Evolutionary conservation across 2,329 filamentous ascomycete species (phyloP).

Genomic region (Leptographium wingfieldii): DNA sequence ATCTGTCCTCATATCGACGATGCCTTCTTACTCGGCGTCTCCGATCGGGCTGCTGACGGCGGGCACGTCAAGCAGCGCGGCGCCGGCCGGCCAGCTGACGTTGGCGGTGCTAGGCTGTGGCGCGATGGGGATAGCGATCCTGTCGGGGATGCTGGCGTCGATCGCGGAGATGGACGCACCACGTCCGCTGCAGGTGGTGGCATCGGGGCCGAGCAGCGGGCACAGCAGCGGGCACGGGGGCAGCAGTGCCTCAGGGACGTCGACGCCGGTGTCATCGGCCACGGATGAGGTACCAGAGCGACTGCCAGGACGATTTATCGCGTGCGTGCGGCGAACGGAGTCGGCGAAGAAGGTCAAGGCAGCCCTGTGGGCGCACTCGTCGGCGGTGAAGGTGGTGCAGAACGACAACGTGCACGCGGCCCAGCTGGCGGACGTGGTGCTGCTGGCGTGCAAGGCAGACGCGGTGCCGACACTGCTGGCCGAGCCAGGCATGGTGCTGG

Average conservation of each 20-base stretch:
- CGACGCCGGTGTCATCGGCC: conserved; percentile 32
- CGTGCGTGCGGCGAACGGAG: conserved; percentile 61
- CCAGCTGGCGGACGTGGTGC: conserved; percentile 55
- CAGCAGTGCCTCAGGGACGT: conserved; percentile 29
- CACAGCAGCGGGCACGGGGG: conserved; percentile 17
- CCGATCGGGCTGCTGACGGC: background rate
- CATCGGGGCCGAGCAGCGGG: conserved; percentile 27
- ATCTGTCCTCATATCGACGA: background rate
- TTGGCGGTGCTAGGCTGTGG: conserved; percentile 74
- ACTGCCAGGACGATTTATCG: conserved; percentile 65
- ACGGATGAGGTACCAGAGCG: conserved; percentile 36
- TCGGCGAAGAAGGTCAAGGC: conserved; percentile 56
- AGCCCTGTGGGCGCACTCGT: conserved; percentile 50
- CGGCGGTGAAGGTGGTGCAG: conserved; percentile 51
- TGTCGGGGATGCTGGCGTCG: conserved; percentile 65
- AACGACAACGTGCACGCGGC: conserved; percentile 60
- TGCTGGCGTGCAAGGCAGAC: conserved; percentile 72
- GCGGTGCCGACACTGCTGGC: conserved; percentile 57
- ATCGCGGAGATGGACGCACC: conserved; percentile 40
- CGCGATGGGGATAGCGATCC: conserved; percentile 75
- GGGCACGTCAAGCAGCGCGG: background rate
- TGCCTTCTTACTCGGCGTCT: background rate
- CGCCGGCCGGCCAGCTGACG: conserved; percentile 36
- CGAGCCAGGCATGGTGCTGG: conserved; percentile 55
- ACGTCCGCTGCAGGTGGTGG: conserved; percentile 31